Percentiles rank a stretch among this genome's conserved stretches.
phyloP scores from a whole-genome alignment of 2,329 filamentous ascomycete genomes.

The Capronia coronata region DNA sequence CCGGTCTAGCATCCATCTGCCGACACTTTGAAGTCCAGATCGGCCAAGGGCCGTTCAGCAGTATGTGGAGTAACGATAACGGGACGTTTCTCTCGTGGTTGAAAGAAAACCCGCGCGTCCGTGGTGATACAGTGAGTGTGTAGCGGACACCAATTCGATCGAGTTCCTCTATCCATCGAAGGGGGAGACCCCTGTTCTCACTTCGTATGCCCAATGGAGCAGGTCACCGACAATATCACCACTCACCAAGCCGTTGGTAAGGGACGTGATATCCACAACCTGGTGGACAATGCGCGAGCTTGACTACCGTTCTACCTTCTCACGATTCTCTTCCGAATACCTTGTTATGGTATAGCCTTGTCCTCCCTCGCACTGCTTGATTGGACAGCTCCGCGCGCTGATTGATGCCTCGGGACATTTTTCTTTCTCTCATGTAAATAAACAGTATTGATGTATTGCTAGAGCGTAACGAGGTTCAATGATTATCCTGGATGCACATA shows the following conservation, averaged over 20 bases:
- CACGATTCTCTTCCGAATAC: slow-evolving; percentile 15
- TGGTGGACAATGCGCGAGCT: background rate
- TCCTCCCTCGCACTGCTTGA: slow-evolving; percentile 1
- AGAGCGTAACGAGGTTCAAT: no score
- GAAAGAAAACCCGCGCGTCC: background rate
- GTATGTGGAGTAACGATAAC: background rate
- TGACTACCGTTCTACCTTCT: background rate
- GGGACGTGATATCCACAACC: background rate
- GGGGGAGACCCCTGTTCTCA: slow-evolving; percentile 2
- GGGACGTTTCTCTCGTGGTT: background rate
- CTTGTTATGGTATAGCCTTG: slow-evolving; percentile 13
- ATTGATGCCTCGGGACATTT: no score
- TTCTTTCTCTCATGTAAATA: no score
- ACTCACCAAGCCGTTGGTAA: background rate
- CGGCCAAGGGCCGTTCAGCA: no score
- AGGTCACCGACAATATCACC: slow-evolving; percentile 4
- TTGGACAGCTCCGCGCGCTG: slow-evolving; percentile 5
- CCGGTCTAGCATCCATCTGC: no score
- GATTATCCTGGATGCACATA: no score
- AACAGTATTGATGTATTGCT: no score
- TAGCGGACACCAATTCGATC: background rate
- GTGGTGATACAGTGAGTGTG: background rate
- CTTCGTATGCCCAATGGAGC: slow-evolving; percentile 11
- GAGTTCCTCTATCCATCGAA: background rate
- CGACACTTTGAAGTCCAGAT: no score